Conservation (phyloP, 1,284 basidiomycete genomes). For the Sanghuangporus weigelae region DNA sequence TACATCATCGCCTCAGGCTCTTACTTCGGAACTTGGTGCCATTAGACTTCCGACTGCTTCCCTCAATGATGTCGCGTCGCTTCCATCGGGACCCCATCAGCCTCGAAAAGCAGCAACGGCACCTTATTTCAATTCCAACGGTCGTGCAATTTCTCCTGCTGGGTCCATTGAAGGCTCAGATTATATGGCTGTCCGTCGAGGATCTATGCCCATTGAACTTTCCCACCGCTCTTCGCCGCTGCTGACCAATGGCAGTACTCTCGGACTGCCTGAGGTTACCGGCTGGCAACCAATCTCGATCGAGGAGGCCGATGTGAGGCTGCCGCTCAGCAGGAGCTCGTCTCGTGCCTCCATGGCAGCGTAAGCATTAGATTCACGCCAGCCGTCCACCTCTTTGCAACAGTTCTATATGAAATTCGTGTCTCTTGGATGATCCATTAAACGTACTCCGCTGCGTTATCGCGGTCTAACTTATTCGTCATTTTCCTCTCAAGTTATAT, state of each 20-base stretch:
- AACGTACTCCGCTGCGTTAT: neutral
- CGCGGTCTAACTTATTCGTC: constrained; percentile 7
- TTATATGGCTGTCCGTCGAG: constrained; percentile 13
- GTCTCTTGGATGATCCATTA: neutral
- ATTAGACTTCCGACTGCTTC: constrained; percentile 69
- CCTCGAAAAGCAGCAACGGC: constrained; percentile 38
- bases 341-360: constrained; percentile 23
- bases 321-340: constrained; percentile 19
- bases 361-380: constrained; percentile 15
- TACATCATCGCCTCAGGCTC: constrained; percentile 54
- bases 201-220: constrained; percentile 24
- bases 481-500: neutral
- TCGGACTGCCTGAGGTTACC: constrained; percentile 32
- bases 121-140: constrained; percentile 30
- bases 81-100: constrained; percentile 30
- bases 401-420: neutral
- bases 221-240: constrained; percentile 10
- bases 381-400: constrained; percentile 5
- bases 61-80: constrained; percentile 56
- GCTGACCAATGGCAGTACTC: constrained; percentile 3
- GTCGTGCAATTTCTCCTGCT: constrained; percentile 14
- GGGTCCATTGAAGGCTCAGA: neutral
- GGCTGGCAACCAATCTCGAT: constrained; percentile 37
- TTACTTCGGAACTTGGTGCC: constrained; percentile 38
- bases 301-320: constrained; percentile 24